Base-by-base conservation (phyloP, 371 early-diverging fungal species). In the Caulochytrium protostelioides region DNA sequence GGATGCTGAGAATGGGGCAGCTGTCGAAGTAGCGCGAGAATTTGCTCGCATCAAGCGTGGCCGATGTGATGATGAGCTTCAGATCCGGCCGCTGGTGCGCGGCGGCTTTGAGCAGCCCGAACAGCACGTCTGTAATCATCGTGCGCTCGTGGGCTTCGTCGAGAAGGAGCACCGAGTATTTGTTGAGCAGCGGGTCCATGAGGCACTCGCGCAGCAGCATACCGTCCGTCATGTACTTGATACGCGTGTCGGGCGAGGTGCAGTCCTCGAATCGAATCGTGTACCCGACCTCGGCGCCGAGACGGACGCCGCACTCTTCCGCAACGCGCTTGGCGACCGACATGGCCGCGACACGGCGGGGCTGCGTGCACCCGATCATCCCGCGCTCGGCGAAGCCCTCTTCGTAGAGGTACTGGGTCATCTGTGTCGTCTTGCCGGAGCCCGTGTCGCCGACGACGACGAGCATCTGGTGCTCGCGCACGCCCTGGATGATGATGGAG, bases 141-240 rank as follows among this genome's bases (percentile, higher is more conserved):
- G 86, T 87, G 38, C 98, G 73, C 64, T 99, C 99, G 78, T 99
- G 99, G 25, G 97, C 97, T 57, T 99, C 99, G 50, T 99, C 99
- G 19, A 99, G 65, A 47, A 94, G 76, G 32, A 99, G 72, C 22
- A 94, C 78, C 17, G 87, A 79, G 56, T 98, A 98, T 34, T 73
- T 70, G 13, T 56, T 54, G 55, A 94, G 65, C 22, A 59, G 57
- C 0, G 80, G 70, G 44, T 97, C 94, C 26, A 89, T 63, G 35
- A 98, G 63, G 47, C 79, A 75, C 62, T 99, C 98, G 48, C 94
- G 73, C 22, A 97, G 59, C 36, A 99, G 68, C 80, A 97, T 87
- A 64, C 99, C 99, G 42, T 98, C 99, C 5, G 99, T 99, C 83
- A 98, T 82, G 63, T 95, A 94, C 57, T 97, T 95, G 54, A 99